phyloP scores from a whole-genome alignment of 1,139 yeast genomes.

The Williopsis jadinii region DNA sequence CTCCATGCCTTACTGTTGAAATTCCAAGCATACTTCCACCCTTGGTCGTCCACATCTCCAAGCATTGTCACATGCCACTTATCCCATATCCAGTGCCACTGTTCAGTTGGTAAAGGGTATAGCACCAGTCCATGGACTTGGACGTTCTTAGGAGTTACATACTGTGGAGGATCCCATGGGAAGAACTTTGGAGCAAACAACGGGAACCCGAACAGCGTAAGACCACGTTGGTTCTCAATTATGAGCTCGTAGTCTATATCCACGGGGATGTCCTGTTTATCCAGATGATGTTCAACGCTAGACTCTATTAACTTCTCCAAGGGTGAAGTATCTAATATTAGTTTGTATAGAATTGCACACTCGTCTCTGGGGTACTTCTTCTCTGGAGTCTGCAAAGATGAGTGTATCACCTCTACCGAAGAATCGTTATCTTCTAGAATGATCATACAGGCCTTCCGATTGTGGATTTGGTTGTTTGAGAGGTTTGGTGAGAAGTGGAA shows the following conservation, averaged over 20 bases:
- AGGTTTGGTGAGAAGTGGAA: too few species aligned
- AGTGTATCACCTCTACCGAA: neutral
- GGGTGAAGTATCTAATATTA: neutral
- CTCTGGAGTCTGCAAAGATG: neutral
- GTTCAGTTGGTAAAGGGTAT: constrained; percentile 10
- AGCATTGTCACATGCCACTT: constrained; percentile 59
- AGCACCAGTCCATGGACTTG: constrained; percentile 3
- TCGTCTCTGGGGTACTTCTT: constrained; percentile 5
- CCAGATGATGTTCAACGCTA: too few species aligned
- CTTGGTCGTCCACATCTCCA: constrained; percentile 57
- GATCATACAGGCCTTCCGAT: neutral
- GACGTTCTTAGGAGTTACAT: constrained; percentile 6
- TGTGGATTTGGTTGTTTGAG: neutral
- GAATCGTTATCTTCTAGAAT: constrained; percentile 8
- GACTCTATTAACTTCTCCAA: too few species aligned
- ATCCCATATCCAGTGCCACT: constrained; percentile 54
- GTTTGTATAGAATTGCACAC: constrained; percentile 4
- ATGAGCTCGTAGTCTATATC: constrained; percentile 29
- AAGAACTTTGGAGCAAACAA: constrained; percentile 35
- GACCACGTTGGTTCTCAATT: constrained; percentile 50
- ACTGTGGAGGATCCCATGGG: constrained; percentile 38
- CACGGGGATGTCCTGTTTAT: neutral
- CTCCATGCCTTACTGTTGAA: constrained; percentile 51
- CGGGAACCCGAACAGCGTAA: constrained; percentile 47
- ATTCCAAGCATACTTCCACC: constrained; percentile 56